Evolutionary conservation across 139 green algal species (phyloP).

Genomic region (Coelastrella sp.): DNA sequence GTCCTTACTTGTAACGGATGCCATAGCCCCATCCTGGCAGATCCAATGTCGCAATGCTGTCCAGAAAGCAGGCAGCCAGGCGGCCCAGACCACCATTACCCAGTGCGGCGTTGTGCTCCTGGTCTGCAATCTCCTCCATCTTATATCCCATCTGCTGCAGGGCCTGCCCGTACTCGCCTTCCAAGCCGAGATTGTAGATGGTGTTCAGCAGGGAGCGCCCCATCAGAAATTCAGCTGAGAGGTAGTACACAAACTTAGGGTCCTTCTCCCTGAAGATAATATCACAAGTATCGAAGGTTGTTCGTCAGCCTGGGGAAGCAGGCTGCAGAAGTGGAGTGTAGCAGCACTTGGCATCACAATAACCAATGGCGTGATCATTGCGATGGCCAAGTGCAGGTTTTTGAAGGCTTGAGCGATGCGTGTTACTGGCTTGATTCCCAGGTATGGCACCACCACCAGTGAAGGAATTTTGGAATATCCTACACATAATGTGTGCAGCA

Average conservation of each 20-base stretch:
- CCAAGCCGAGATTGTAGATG: conserved; percentile 92
- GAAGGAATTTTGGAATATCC: too few species aligned
- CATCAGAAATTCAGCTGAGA: conserved; percentile 97
- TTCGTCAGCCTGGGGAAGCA: neutral
- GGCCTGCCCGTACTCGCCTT: conserved; percentile 37
- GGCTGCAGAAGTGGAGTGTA: neutral
- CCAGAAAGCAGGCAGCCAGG: conserved; percentile 98
- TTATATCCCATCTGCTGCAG: conserved; percentile 66
- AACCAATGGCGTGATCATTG: too few species aligned
- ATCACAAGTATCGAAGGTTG: neutral
- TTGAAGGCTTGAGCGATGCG: too few species aligned
- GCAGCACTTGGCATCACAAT: too few species aligned
- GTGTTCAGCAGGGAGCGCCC: conserved; percentile 95
- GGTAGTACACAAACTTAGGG: conserved; percentile 98
- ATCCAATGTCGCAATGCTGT: conserved; percentile 97
- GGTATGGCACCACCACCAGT: too few species aligned
- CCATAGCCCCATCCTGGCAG: conserved; percentile 98
- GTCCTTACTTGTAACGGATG: conserved; percentile 89
- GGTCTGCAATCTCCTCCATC: conserved; percentile 75
- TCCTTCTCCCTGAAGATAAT: conserved; percentile 66
- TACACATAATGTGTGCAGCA: too few species aligned
- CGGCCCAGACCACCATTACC: conserved; percentile 98
- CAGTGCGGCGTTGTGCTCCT: conserved; percentile 86
- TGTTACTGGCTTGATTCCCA: too few species aligned
- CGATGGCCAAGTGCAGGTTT: too few species aligned